Evolutionary conservation across 1,139 yeast species (phyloP).

Genomic region (Pichia sp.): DNA sequence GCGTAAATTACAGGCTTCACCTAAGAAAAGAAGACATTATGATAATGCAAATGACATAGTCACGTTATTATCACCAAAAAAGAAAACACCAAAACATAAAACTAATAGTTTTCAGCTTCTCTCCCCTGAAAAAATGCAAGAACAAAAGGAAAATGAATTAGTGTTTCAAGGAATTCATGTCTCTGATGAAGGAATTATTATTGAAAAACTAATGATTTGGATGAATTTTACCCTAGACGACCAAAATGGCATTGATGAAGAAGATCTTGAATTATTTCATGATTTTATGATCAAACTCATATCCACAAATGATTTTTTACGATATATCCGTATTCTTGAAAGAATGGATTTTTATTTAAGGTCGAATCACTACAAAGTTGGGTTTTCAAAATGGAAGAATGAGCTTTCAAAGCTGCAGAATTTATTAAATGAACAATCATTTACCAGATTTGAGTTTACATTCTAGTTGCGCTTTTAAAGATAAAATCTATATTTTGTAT

Average conservation of each 20-base stretch:
- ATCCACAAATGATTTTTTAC: slow-evolving; percentile 7
- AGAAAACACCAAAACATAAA: slow-evolving; percentile 3
- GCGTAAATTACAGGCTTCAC: slow-evolving; percentile 21
- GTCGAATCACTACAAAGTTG: not conserved
- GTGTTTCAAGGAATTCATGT: slow-evolving; percentile 24
- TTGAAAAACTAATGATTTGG: slow-evolving; percentile 21
- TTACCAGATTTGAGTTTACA: slow-evolving; percentile 18
- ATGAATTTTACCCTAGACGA: slow-evolving; percentile 20
- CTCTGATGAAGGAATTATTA: slow-evolving; percentile 15
- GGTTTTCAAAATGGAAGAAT: slow-evolving; percentile 20
- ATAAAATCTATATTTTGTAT: not conserved
- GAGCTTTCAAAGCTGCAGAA: slow-evolving; percentile 15
- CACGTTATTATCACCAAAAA: slow-evolving; percentile 18
- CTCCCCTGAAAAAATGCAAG: slow-evolving; percentile 8
- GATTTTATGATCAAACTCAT: slow-evolving; percentile 25
- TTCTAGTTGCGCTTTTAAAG: slow-evolving; percentile 13
- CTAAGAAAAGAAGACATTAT: slow-evolving; percentile 15
- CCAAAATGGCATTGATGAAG: slow-evolving; percentile 20
- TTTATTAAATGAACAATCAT: slow-evolving; percentile 18
- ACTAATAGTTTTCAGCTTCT: not conserved
- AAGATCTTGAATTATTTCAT: slow-evolving; percentile 23
- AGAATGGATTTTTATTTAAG: slow-evolving; percentile 1
- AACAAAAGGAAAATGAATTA: slow-evolving; percentile 7
- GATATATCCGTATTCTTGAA: slow-evolving; percentile 6
- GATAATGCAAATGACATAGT: slow-evolving; percentile 16